Evolutionary conservation across 2,329 filamentous ascomycete genomes (phyloP), one percentile per base, ranked within the genome.

Genomic region (Talaromyces sp.): DNA sequence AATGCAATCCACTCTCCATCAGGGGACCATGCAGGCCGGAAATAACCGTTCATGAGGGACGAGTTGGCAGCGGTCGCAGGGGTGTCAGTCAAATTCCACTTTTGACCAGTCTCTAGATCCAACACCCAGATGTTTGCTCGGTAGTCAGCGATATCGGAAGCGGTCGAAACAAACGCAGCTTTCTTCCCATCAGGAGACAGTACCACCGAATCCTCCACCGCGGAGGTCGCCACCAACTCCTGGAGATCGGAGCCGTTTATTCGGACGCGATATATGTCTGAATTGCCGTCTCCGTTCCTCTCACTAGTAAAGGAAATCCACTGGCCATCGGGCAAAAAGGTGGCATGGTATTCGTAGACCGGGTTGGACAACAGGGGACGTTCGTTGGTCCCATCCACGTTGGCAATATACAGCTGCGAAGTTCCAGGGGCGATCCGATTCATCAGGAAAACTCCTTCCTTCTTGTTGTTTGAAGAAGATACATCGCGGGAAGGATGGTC

Each of bases 1-100:
- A 79, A 78, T 2, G 69, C 72, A 57, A 79, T 67, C 73, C 74
- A 78, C 58, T 77, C 59, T 21, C 77, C 75, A 46, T 78, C 70
- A 0, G 77, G 76, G 0, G 75, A 77, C 75, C 75, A 78, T 5
- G 65, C 63, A 0, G 77, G 77, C 2, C 72, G 69, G 62, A 77
- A 79, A 62, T 75, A 68, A 6, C 76, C 73, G 38, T 73, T 68
- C 17, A 74, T 73, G 13, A 64, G 57, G n/a, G 68, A 66, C 1
- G 64, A 64, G 4, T 64, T 65, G 0, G 66, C 67, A 4, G 57
- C 41, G 9, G 26, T 35, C 31, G 21, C 29, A 3, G 64, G 60
- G 0, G 69, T 74, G 61, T 77, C 72, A 27, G 75, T 79, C 24
- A 80, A 60, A 50, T 78, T 79, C 59, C 55, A 55, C 19, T 35